Evolutionary conservation across 345 rosid species (phyloP).

Genomic region (Eucalyptus brandiana): DNA sequence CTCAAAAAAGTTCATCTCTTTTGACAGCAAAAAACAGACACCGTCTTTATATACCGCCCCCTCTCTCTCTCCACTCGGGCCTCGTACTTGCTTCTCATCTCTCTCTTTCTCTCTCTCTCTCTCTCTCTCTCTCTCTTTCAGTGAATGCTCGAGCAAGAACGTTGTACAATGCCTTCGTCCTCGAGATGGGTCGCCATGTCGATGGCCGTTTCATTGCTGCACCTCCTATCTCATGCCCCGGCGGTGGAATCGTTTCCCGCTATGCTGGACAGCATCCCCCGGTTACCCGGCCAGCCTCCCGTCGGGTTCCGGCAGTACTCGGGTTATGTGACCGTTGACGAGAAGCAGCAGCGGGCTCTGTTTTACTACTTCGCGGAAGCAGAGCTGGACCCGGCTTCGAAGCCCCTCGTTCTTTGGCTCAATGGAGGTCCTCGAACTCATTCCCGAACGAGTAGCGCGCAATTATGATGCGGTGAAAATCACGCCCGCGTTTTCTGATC

Average conservation of each 20-base stretch:
- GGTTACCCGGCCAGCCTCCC: slow-evolving; percentile 81
- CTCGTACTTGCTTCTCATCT: not conserved
- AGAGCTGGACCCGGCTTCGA: slow-evolving; percentile 57
- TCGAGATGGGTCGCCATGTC: not conserved
- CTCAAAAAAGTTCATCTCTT: not conserved
- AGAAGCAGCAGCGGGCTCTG: slow-evolving; percentile 55
- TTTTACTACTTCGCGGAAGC: slow-evolving; percentile 97
- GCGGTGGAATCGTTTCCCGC: slow-evolving; percentile 17
- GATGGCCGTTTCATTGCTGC: slow-evolving; percentile 5
- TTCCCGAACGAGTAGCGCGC: not conserved
- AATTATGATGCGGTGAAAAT: not conserved
- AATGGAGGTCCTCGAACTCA: slow-evolving; percentile 59
- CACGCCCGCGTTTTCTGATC: not conserved
- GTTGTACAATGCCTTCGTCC: not conserved
- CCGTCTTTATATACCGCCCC: not conserved
- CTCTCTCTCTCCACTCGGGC: not conserved
- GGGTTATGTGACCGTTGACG: slow-evolving; percentile 80
- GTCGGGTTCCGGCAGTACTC: slow-evolving; percentile 74
- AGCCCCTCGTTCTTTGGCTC: slow-evolving; percentile 95
- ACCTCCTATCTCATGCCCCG: slow-evolving; percentile 2
- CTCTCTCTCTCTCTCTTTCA: not conserved
- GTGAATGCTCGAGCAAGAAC: not conserved
- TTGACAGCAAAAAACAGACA: not conserved
- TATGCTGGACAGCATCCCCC: slow-evolving; percentile 29
- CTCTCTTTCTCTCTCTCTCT: not conserved